Conservation (phyloP, 2,329 filamentous ascomycete genomes). For the Pseudogymnoascus sp. region DNA sequence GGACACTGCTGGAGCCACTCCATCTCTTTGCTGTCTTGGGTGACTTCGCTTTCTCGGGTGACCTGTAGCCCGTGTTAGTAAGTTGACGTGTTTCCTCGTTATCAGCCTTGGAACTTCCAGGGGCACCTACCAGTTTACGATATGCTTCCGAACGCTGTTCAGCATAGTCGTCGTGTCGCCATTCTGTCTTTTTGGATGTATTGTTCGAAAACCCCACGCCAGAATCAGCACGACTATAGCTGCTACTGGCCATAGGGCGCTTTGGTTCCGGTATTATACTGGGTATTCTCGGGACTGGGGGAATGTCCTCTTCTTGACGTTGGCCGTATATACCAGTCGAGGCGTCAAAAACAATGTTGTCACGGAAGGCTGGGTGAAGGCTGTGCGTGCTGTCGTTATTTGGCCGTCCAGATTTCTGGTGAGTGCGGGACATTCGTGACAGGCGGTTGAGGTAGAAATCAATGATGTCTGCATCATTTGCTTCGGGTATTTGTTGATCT, state of each 20-base stretch:
- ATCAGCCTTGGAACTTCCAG: neutral
- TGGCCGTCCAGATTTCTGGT: neutral
- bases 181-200: neutral
- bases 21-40: neutral
- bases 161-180: neutral
- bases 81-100: neutral
- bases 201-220: neutral
- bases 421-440: neutral
- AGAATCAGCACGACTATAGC: neutral
- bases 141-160: conserved; percentile 8
- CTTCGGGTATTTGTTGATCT: neutral
- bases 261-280: neutral
- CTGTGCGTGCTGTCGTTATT: neutral
- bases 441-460: neutral
- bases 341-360: conserved; percentile 1
- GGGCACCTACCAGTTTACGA: conserved; percentile 6
- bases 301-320: neutral
- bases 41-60: neutral
- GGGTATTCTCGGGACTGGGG: neutral
- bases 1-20: neutral
- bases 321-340: neutral
- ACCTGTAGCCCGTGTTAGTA: neutral
- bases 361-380: neutral
- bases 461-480: neutral
- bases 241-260: neutral